phyloP scores from a whole-genome alignment of 1,284 basidiomycete genomes.

The Pseudozyma sp. region DNA sequence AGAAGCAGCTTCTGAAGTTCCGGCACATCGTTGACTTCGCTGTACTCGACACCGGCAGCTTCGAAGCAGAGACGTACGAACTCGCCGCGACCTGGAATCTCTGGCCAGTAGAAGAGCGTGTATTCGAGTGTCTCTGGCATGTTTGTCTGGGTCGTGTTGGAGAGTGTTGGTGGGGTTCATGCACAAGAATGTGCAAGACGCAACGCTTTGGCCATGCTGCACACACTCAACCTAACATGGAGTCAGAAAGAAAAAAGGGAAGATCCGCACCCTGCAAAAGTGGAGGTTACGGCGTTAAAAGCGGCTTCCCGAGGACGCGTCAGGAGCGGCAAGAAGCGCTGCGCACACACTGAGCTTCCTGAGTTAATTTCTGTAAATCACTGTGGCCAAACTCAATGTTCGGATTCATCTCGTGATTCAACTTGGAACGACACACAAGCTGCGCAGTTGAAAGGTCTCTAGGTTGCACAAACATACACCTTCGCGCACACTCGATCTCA shows the following conservation, averaged over 20 bases:
- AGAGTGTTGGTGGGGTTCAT: not conserved
- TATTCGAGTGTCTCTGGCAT: slow-evolving; percentile 37
- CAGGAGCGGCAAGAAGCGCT: not conserved
- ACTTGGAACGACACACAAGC: no score
- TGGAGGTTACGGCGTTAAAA: slow-evolving; percentile 19
- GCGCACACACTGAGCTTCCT: not conserved
- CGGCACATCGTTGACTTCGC: slow-evolving; percentile 62
- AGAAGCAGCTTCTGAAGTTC: slow-evolving; percentile 26
- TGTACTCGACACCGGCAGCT: slow-evolving; percentile 70
- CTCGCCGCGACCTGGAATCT: slow-evolving; percentile 72
- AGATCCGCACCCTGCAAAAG: not conserved
- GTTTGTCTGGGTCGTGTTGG: not conserved
- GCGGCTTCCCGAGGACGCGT: slow-evolving; percentile 10
- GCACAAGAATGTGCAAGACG: not conserved
- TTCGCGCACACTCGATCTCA: no score
- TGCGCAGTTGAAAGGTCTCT: no score
- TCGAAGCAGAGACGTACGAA: slow-evolving; percentile 72
- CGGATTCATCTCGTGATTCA: no score
- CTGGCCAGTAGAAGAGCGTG: slow-evolving; percentile 60
- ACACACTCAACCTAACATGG: not conserved
- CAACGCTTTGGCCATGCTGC: not conserved
- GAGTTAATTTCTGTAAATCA: no score
- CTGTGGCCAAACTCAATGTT: no score
- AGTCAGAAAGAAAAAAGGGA: not conserved
- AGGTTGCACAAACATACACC: no score